Evolutionary conservation across 768 basidiomycete species (phyloP).

Genomic region (Amanita jacksonii): DNA sequence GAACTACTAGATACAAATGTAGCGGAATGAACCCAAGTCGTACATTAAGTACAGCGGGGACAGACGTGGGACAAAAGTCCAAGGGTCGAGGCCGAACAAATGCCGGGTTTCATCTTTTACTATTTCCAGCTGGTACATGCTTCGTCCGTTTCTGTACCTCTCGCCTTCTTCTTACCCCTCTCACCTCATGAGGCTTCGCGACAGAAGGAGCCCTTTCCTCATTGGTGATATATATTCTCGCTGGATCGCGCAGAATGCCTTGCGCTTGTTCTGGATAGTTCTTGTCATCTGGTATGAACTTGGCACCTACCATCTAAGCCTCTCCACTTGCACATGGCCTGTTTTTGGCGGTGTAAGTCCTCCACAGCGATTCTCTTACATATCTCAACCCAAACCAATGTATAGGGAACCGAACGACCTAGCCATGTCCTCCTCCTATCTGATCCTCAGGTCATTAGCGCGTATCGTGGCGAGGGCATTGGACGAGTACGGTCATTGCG

Average conservation of each 20-base stretch:
- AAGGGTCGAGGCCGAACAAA: too few species aligned
- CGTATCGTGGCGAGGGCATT: slow-evolving; percentile 3
- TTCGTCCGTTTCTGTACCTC: too few species aligned
- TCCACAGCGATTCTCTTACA: slow-evolving; percentile 4
- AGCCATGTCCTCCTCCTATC: slow-evolving; percentile 6
- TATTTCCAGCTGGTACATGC: too few species aligned
- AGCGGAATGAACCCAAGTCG: too few species aligned
- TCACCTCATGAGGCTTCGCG: slow-evolving; percentile 3
- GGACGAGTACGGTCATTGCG: slow-evolving; percentile 32
- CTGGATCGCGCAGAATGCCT: slow-evolving; percentile 27
- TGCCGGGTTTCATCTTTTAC: too few species aligned
- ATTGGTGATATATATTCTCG: slow-evolving; percentile 17
- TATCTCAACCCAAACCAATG: too few species aligned
- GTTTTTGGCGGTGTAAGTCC: slow-evolving; percentile 19
- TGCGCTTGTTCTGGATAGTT: slow-evolving; percentile 44
- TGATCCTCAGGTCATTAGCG: slow-evolving; percentile 9
- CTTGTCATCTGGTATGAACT: slow-evolving; percentile 59
- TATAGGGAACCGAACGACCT: slow-evolving; percentile 1
- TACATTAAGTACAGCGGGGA: too few species aligned
- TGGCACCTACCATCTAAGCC: slow-evolving; percentile 46
- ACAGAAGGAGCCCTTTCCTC: slow-evolving; percentile 2
- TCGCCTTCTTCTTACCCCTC: not conserved
- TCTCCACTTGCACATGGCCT: slow-evolving; percentile 57
- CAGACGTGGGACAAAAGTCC: too few species aligned
- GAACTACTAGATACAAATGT: too few species aligned